Evolutionary conservation across 495 filamentous ascomycete species (phyloP).

Genomic region (Trichoderma gamsii): DNA sequence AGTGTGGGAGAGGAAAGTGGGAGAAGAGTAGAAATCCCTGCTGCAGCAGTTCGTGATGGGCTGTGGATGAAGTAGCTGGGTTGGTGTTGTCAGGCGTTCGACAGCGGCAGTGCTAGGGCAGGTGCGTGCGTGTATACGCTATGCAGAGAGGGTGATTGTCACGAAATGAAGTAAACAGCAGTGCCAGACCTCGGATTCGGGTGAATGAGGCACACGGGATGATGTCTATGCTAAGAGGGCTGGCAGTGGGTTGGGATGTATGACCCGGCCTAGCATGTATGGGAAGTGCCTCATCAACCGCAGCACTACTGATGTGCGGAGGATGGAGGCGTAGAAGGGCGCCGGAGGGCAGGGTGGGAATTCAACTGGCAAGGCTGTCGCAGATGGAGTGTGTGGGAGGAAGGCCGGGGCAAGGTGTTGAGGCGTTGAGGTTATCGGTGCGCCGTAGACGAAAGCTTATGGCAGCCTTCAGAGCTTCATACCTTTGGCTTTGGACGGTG

Average conservation of each 20-base stretch:
- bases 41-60: neutral
- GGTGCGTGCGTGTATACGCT: neutral
- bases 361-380: neutral
- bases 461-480: constrained; percentile 16
- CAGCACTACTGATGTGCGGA: neutral
- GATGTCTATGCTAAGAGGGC: no score
- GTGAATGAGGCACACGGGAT: neutral
- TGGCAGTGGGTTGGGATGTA: no score
- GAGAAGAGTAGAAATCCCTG: constrained; percentile 14
- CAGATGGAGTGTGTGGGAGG: constrained; percentile 1
- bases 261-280: neutral
- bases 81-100: neutral
- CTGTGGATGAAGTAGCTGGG: neutral
- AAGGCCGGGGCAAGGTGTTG: neutral
- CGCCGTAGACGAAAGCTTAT: constrained; percentile 18
- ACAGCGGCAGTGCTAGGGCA: neutral
- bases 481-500: constrained; percentile 16
- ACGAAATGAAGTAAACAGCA: neutral
- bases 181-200: neutral
- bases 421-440: neutral
- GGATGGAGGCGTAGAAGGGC: neutral
- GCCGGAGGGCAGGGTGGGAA: neutral
- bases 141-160: neutral
- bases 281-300: neutral
- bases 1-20: neutral